These are phyloP conservation scores for Aspergillus indologenus DNA, from an alignment of 495 filamentous ascomycete genomes.

Conservation along the genomic window DNA sequence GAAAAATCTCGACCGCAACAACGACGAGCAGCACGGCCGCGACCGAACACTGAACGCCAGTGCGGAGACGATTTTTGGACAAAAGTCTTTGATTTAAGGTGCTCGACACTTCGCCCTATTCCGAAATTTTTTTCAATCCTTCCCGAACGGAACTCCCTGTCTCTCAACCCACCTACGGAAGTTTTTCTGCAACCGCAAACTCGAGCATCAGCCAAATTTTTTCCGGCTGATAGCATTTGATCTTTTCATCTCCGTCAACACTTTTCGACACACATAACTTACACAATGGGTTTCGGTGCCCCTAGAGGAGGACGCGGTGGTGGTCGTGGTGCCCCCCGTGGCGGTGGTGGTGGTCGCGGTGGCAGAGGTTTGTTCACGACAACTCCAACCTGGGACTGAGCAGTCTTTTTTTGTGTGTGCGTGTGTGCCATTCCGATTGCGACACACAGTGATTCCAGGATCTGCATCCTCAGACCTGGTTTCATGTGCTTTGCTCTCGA, in stretches of 20 bases:
- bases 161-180: slow-evolving; percentile 4
- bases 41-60: slow-evolving; percentile 32
- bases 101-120: slow-evolving; percentile 11
- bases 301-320: slow-evolving; percentile 35
- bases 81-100: slow-evolving; percentile 20
- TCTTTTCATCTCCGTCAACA: slow-evolving; percentile 9
- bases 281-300: slow-evolving; percentile 42
- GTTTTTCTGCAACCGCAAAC: slow-evolving; percentile 12
- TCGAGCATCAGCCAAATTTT: slow-evolving; percentile 12
- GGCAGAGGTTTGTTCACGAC: slow-evolving; percentile 27
- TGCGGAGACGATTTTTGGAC: slow-evolving; percentile 25
- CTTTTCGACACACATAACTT: slow-evolving; percentile 24
- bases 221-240: slow-evolving; percentile 14
- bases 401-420: slow-evolving; percentile 5
- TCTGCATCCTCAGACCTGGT: slow-evolving; percentile 13
- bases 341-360: slow-evolving; percentile 24
- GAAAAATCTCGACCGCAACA: slow-evolving; percentile 48
- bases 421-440: slow-evolving; percentile 13
- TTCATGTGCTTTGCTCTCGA: not conserved
- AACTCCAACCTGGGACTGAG: slow-evolving; percentile 8
- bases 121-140: slow-evolving; percentile 7
- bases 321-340: slow-evolving; percentile 22
- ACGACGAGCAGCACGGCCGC: slow-evolving; percentile 43
- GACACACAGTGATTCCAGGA: not conserved
- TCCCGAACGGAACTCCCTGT: slow-evolving; percentile 8